These are phyloP conservation scores for Epichloe amarillans DNA, from an alignment of 2,329 filamentous ascomycete species.

Conservation along the genomic window DNA sequence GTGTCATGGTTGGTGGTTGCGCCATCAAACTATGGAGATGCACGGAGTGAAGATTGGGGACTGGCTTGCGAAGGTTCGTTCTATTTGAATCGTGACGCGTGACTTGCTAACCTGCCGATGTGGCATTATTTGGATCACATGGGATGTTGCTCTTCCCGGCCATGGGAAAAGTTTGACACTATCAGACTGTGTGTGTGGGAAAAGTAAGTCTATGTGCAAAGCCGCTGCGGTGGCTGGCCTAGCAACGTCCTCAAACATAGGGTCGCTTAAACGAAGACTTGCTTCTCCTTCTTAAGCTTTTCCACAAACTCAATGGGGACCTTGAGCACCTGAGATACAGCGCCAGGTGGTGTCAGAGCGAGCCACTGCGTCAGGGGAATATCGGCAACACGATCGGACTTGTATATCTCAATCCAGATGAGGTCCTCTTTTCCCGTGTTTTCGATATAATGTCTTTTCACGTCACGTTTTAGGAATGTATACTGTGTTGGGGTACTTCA, in stretches of 20 bases:
- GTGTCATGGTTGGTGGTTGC: too few relatives aligned
- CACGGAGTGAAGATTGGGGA: too few relatives aligned
- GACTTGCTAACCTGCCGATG: too few relatives aligned
- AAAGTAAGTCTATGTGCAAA: neutral
- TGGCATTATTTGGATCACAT: too few relatives aligned
- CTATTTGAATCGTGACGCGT: too few relatives aligned
- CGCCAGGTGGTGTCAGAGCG: conserved; percentile 48
- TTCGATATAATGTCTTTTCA: conserved; percentile 50
- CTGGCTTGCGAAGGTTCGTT: too few relatives aligned
- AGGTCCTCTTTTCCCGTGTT: conserved; percentile 53
- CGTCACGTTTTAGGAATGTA: neutral
- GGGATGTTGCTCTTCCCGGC: too few relatives aligned
- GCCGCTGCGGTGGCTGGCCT: neutral
- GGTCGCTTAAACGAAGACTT: conserved; percentile 28
- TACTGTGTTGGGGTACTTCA: neutral
- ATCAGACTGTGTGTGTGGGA: neutral
- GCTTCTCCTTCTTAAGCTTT: conserved; percentile 49
- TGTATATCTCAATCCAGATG: conserved; percentile 57
- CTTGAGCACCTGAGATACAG: conserved; percentile 47
- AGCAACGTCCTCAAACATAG: neutral
- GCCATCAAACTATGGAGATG: too few relatives aligned
- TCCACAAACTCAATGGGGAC: conserved; percentile 43
- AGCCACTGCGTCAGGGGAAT: conserved; percentile 58
- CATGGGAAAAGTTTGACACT: neutral
- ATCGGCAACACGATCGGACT: conserved; percentile 52